Percentiles rank a stretch among this genome's conserved stretches.
Conservation (phyloP, 2,329 filamentous ascomycete species). For the Cladophialophora immunda region DNA sequence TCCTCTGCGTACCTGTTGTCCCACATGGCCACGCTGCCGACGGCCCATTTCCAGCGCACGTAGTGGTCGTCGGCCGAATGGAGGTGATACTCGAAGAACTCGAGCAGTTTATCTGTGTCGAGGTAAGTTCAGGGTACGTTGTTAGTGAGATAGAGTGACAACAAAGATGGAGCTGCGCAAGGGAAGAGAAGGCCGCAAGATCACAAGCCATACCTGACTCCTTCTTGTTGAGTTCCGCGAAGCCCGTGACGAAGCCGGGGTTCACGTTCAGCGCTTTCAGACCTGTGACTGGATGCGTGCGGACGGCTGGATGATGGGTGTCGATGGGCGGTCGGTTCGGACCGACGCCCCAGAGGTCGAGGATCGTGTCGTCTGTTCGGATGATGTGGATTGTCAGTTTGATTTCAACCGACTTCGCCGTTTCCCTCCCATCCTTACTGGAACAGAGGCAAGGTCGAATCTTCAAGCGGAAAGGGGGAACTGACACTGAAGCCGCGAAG, state of each 20-base stretch:
- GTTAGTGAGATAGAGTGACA: slow-evolving; percentile 9
- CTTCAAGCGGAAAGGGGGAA: background rate
- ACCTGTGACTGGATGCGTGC: slow-evolving; percentile 42
- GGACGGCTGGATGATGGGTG: slow-evolving; percentile 40
- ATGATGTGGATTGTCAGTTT: background rate
- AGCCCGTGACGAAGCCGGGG: slow-evolving; percentile 54
- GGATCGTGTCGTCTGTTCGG: slow-evolving; percentile 50
- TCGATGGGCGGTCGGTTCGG: slow-evolving; percentile 39
- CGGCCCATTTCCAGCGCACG: slow-evolving; percentile 61
- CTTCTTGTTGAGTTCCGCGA: slow-evolving; percentile 60
- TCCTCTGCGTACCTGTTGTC: slow-evolving; percentile 49
- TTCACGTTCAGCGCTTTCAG: slow-evolving; percentile 41
- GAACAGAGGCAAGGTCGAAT: background rate
- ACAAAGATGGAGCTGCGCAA: background rate
- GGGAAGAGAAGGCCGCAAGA: background rate
- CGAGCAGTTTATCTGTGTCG: slow-evolving; percentile 35
- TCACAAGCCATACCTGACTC: slow-evolving; percentile 46
- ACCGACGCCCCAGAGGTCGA: slow-evolving; percentile 37
- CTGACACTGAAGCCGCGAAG: slow-evolving; percentile 47
- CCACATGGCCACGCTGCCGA: slow-evolving; percentile 61
- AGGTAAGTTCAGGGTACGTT: slow-evolving; percentile 25
- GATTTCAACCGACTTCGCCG: background rate
- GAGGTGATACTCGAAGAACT: slow-evolving; percentile 49
- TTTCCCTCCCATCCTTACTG: background rate
- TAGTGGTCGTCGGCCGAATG: slow-evolving; percentile 61